Evolutionary conservation across 306 rosid species (phyloP).

Genomic region (Cucurbita ficifolia): DNA sequence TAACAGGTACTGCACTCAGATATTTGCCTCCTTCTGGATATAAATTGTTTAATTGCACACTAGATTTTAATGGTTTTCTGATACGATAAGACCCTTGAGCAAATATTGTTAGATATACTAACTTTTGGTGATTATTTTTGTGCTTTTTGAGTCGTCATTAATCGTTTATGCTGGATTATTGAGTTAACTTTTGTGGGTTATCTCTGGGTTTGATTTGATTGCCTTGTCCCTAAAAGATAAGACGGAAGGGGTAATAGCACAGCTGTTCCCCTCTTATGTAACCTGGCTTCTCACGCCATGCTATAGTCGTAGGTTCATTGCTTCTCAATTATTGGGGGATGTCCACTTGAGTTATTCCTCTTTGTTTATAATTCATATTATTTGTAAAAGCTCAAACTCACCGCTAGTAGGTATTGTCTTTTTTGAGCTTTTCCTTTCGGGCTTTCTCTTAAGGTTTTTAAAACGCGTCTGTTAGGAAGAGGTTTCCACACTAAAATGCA

Average conservation of each 20-base stretch:
- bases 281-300: neutral
- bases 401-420: no score
- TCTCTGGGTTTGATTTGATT: neutral
- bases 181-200: neutral
- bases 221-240: neutral
- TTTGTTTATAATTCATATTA: neutral
- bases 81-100: neutral
- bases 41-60: neutral
- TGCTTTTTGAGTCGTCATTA: neutral
- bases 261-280: neutral
- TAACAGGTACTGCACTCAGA: slow-evolving; percentile 39
- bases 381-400: no score
- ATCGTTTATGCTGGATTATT: neutral
- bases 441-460: no score
- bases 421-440: no score
- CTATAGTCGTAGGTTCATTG: neutral
- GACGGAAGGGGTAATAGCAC: neutral
- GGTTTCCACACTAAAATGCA: no score
- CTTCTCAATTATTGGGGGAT: neutral
- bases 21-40: neutral
- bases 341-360: neutral
- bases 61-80: neutral
- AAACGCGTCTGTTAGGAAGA: no score
- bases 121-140: neutral
- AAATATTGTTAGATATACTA: neutral